Conservation (phyloP, 2,329 filamentous ascomycete species). For the Colletotrichum limetticola region DNA sequence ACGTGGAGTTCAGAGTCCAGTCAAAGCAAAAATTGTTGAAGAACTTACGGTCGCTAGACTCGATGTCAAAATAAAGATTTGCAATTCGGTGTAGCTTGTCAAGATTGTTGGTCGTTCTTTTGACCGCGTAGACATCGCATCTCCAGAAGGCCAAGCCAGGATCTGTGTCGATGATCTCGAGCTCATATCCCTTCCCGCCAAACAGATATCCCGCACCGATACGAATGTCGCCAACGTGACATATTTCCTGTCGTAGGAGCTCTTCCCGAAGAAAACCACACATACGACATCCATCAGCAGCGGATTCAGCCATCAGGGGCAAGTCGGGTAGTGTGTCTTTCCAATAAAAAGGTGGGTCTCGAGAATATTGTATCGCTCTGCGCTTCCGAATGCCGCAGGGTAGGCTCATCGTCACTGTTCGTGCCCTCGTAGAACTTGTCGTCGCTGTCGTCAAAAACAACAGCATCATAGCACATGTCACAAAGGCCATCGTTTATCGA, state of each 20-base stretch:
- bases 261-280: slow-evolving; percentile 3
- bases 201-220: neutral
- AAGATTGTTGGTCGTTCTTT: accelerated
- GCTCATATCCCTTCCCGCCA: neutral
- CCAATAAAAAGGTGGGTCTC: neutral
- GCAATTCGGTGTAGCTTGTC: accelerated
- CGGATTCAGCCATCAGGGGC: neutral
- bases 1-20: neutral
- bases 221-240: neutral
- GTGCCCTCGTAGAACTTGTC: neutral
- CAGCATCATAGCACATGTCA: neutral
- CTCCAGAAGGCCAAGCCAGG: neutral
- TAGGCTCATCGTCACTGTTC: neutral
- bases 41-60: neutral
- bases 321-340: neutral
- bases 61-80: neutral
- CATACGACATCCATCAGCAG: neutral
- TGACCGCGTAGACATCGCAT: neutral
- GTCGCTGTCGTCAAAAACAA: neutral
- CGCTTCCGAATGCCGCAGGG: neutral
- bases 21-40: accelerated
- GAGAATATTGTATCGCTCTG: neutral
- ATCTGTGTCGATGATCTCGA: neutral
- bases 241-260: neutral
- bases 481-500: neutral